These are phyloP conservation scores for Melampsora americana DNA, from an alignment of 1,284 basidiomycete genomes.

Conservation along the genomic window DNA sequence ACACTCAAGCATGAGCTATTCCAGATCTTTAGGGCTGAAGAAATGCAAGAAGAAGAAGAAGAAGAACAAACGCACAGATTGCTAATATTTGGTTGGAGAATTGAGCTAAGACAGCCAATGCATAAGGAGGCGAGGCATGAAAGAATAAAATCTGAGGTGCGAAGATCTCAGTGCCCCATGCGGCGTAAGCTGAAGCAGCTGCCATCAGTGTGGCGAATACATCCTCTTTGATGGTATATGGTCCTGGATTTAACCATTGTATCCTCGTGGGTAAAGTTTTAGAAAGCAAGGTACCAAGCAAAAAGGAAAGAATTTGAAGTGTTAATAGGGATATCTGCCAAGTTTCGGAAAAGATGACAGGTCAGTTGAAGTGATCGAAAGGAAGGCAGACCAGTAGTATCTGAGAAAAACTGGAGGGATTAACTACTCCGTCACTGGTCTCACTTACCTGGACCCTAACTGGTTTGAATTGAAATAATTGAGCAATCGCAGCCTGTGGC, in stretches of 20 bases:
- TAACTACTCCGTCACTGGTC: not conserved
- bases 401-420: too few relatives aligned
- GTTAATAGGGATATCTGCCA: slow-evolving; percentile 40
- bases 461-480: slow-evolving; percentile 44
- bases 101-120: slow-evolving; percentile 31
- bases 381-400: too few relatives aligned
- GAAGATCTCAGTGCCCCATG: slow-evolving; percentile 44
- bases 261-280: slow-evolving; percentile 30
- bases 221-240: slow-evolving; percentile 44
- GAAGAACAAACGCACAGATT: slow-evolving; percentile 34
- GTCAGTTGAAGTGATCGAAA: not conserved
- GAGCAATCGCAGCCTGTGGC: slow-evolving; percentile 42
- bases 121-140: slow-evolving; percentile 15
- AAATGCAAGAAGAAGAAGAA: not conserved
- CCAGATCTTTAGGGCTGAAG: not conserved
- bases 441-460: slow-evolving; percentile 36
- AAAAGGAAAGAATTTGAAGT: slow-evolving; percentile 44
- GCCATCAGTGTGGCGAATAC: slow-evolving; percentile 45
- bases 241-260: slow-evolving; percentile 34
- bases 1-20: not conserved
- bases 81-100: slow-evolving; percentile 43
- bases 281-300: slow-evolving; percentile 38
- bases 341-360: not conserved
- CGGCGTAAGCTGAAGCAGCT: slow-evolving; percentile 43
- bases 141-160: slow-evolving; percentile 43